A percentile compares a stretch with the other conserved stretches of the same genome.
These are phyloP conservation scores for Monosporascus sp. DNA, from an alignment of 2,329 filamentous ascomycete species.

Conservation along the genomic window DNA sequence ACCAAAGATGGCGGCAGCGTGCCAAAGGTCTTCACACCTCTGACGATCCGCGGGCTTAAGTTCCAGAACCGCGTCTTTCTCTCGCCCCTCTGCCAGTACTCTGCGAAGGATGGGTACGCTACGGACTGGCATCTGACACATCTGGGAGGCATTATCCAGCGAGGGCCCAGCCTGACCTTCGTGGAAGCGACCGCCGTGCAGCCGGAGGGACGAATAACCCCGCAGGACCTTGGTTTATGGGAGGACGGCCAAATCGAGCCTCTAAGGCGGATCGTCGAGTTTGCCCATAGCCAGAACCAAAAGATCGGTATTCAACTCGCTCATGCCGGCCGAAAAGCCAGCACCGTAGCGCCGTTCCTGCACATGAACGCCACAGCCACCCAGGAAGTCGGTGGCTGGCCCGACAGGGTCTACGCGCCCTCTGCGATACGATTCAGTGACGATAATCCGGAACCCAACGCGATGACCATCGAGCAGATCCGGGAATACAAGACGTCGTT, in stretches of 20 bases:
- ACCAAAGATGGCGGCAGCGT: conserved; percentile 37
- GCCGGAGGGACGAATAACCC: conserved; percentile 66
- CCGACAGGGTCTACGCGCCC: conserved; percentile 40
- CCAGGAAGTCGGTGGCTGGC: conserved; percentile 32
- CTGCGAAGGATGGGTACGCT: conserved; percentile 49
- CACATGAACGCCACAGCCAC: conserved; percentile 17
- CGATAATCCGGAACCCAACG: conserved; percentile 49
- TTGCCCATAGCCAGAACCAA: conserved; percentile 48
- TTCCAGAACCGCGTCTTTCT: conserved; percentile 43
- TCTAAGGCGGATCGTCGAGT: conserved; percentile 30
- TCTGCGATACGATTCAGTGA: conserved; percentile 55
- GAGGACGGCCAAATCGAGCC: conserved; percentile 62
- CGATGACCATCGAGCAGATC: conserved; percentile 45
- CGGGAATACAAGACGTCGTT: conserved; percentile 30
- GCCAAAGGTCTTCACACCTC: conserved; percentile 44
- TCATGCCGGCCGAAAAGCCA: conserved; percentile 52
- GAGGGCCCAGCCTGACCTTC: conserved; percentile 61
- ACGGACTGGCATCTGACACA: conserved; percentile 71
- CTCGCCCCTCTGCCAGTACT: conserved; percentile 44
- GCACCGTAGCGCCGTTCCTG: conserved; percentile 30
- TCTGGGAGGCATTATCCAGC: conserved; percentile 64
- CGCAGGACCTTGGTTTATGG: conserved; percentile 64
- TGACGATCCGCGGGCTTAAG: conserved; percentile 39
- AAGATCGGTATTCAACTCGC: conserved; percentile 66
- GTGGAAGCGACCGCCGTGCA: conserved; percentile 66